These are phyloP conservation scores for Achaetomium macrosporum DNA, from an alignment of 2,329 filamentous ascomycete species.

Conservation along the genomic window DNA sequence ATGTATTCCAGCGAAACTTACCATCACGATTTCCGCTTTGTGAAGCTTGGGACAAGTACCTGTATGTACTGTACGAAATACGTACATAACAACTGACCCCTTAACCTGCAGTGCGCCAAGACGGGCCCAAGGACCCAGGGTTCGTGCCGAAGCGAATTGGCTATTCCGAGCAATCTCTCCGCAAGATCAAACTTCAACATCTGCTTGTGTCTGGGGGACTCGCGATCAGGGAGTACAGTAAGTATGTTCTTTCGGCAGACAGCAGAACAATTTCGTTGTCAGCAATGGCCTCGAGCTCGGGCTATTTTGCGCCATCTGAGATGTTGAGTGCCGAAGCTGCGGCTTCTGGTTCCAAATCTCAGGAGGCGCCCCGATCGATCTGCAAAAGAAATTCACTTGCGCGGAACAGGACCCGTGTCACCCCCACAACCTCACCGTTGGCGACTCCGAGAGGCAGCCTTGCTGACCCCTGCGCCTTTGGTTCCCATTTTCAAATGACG, in stretches of 20 bases:
- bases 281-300: too few species aligned
- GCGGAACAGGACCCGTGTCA: background rate
- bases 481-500: background rate
- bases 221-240: too few species aligned
- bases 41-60: too few species aligned
- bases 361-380: conserved; percentile 3
- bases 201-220: too few species aligned
- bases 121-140: background rate
- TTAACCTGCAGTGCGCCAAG: background rate
- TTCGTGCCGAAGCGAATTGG: conserved; percentile 1
- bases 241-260: too few species aligned
- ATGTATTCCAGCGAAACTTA: too few species aligned
- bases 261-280: too few species aligned
- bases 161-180: background rate
- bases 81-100: background rate
- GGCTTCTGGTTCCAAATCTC: background rate
- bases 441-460: background rate
- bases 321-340: background rate
- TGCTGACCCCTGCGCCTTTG: background rate
- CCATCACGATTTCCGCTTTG: too few species aligned
- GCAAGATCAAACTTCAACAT: background rate
- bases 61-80: too few species aligned
- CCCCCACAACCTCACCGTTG: conserved; percentile 6
- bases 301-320: background rate
- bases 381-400: conserved; percentile 13